phyloP scores from a whole-genome alignment of 2,329 filamentous ascomycete species.

The Pestalotiopsis sp. region DNA sequence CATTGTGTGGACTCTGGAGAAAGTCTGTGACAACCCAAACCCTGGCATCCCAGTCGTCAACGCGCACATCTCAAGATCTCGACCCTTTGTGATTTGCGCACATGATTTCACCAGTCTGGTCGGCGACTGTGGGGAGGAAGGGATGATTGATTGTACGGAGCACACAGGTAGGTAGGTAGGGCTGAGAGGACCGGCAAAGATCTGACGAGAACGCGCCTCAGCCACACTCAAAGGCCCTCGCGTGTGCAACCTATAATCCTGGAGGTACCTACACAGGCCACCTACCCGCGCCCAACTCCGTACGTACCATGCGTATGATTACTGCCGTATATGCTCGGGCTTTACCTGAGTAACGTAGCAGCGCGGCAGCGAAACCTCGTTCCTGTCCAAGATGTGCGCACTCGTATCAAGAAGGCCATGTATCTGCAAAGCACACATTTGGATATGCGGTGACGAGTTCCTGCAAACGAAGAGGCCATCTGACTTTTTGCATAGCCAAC shows the following conservation, averaged over 20 bases:
- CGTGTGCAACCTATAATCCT: neutral
- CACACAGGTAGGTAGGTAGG: neutral
- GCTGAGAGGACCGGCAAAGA: neutral
- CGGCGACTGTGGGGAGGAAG: neutral
- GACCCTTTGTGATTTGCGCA: neutral
- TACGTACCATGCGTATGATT: neutral
- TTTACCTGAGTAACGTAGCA: neutral
- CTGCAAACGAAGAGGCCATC: neutral
- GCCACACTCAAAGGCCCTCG: neutral
- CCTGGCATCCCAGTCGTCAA: neutral
- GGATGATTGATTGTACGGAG: neutral
- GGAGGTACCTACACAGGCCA: neutral
- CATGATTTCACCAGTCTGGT: neutral
- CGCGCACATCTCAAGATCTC: neutral
- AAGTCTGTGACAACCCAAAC: neutral
- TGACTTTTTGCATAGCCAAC: neutral
- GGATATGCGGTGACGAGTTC: neutral
- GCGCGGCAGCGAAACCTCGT: neutral
- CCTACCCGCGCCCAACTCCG: neutral
- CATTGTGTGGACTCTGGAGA: neutral
- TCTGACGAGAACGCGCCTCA: neutral
- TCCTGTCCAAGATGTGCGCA: neutral
- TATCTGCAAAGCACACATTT: too few relatives aligned
- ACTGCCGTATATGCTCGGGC: neutral
- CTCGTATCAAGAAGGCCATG: too few relatives aligned